Percentiles rank a stretch among this genome's conserved stretches.
Evolutionary conservation across 129 eudicot species (phyloP).

Genomic region (Chrysanthemum makinoi): DNA sequence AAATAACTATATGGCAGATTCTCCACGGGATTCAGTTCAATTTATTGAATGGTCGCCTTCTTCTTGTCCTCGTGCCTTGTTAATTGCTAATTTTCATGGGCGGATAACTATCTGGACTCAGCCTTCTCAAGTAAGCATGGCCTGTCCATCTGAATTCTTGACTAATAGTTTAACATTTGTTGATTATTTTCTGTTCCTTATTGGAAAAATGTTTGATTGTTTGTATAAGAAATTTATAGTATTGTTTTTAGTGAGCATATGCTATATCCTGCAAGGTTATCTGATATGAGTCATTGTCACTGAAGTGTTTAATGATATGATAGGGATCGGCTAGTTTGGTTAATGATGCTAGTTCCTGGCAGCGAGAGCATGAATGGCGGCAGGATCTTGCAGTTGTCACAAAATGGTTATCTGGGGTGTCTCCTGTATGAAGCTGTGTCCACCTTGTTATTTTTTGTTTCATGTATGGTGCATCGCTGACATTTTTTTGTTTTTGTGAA

Average conservation of each 20-base stretch:
- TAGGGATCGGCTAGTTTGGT: constrained; percentile 81
- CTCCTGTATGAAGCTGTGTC: constrained; percentile 69
- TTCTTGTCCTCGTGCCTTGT: constrained; percentile 85
- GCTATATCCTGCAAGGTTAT: constrained; percentile 13
- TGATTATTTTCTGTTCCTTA: constrained; percentile 7
- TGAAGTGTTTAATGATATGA: constrained; percentile 17
- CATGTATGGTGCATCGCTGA: constrained; percentile 12
- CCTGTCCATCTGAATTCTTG: constrained; percentile 5
- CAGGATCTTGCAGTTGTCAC: constrained; percentile 99
- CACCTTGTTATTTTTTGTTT: constrained; percentile 18
- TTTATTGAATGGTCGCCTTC: constrained; percentile 98
- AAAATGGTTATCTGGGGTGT: constrained; percentile 95
- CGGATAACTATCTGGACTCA: constrained; percentile 91
- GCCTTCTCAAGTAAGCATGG: constrained; percentile 65
- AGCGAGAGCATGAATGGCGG: constrained; percentile 91
- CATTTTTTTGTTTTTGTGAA: constrained; percentile 23
- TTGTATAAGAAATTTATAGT: neutral
- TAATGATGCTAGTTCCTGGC: constrained; percentile 94
- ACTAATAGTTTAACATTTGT: neutral
- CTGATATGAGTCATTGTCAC: constrained; percentile 3
- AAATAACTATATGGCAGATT: constrained; percentile 51
- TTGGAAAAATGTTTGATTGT: neutral
- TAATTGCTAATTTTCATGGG: constrained; percentile 91
- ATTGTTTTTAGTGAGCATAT: constrained; percentile 14
- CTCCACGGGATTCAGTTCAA: constrained; percentile 99